Evolutionary conservation across 352 stramenopile genomes (phyloP).

Genomic region (Phytopythium litorale): DNA sequence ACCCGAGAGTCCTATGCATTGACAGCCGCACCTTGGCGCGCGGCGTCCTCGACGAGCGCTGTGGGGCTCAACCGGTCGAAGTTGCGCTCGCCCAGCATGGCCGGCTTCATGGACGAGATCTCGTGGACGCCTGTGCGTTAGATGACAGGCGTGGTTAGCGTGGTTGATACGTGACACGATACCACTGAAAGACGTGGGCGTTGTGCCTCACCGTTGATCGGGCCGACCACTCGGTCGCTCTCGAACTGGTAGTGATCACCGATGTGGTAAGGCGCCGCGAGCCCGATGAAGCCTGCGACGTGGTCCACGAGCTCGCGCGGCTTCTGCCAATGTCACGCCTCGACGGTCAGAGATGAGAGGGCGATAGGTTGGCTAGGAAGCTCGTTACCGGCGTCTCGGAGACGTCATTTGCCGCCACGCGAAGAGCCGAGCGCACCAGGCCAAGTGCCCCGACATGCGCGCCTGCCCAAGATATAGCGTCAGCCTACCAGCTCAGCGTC

Average conservation of each 20-base stretch:
- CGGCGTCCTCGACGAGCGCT: conserved; percentile 24
- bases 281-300: conserved; percentile 59
- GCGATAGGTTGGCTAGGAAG: background rate
- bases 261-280: conserved; percentile 69
- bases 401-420: conserved; percentile 6
- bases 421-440: conserved; percentile 49
- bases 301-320: conserved; percentile 26
- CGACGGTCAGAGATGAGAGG: background rate
- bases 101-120: conserved; percentile 75
- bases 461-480: conserved; percentile 5
- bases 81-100: conserved; percentile 55
- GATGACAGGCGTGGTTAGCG: background rate
- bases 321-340: conserved; percentile 6
- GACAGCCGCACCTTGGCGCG: conserved; percentile 11
- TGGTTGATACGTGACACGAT: background rate
- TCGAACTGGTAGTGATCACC: conserved; percentile 73
- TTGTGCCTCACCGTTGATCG: conserved; percentile 28
- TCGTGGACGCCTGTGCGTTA: conserved; percentile 42
- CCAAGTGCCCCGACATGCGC: conserved; percentile 52
- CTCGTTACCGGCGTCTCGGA: background rate
- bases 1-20: background rate
- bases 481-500: background rate
- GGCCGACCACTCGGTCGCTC: conserved; percentile 46
- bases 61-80: conserved; percentile 56
- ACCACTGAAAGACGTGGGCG: background rate